Evolutionary conservation across 1,139 yeast species (phyloP).

Genomic region (Arxiozyma slooffiae): DNA sequence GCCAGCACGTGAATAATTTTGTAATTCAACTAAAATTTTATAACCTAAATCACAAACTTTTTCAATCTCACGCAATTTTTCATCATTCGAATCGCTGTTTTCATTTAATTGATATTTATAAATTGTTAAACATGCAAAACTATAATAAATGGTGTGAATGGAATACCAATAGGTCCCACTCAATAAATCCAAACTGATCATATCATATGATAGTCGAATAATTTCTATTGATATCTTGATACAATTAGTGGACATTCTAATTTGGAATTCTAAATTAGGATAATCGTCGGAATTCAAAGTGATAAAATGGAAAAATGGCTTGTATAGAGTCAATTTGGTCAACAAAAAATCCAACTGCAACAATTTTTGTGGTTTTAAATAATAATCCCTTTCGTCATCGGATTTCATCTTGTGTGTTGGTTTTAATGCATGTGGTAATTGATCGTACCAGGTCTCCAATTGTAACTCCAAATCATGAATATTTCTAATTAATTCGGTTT

Average conservation of each 20-base stretch:
- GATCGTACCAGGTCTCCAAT: slow-evolving; percentile 58
- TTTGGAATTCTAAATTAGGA: slow-evolving; percentile 38
- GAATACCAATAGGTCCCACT: slow-evolving; percentile 89
- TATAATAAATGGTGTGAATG: slow-evolving; percentile 75
- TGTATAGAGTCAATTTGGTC: slow-evolving; percentile 57
- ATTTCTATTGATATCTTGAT: slow-evolving; percentile 73
- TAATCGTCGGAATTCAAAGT: slow-evolving; percentile 9
- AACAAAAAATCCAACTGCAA: slow-evolving; percentile 57
- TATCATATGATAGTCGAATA: slow-evolving; percentile 64
- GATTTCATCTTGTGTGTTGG: slow-evolving; percentile 34
- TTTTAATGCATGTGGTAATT: slow-evolving; percentile 55
- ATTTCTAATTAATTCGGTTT: slow-evolving; percentile 39
- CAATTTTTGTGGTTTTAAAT: slow-evolving; percentile 53
- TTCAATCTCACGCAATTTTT: slow-evolving; percentile 36
- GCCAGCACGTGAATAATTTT: slow-evolving; percentile 55
- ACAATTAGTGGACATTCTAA: slow-evolving; percentile 54
- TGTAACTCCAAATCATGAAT: slow-evolving; percentile 33
- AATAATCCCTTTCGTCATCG: slow-evolving; percentile 35
- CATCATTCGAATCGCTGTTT: slow-evolving; percentile 48
- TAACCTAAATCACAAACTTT: slow-evolving; percentile 32
- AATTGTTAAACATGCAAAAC: slow-evolving; percentile 73
- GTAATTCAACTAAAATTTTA: slow-evolving; percentile 35
- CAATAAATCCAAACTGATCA: slow-evolving; percentile 57
- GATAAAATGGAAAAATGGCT: slow-evolving; percentile 59
- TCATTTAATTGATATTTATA: slow-evolving; percentile 38